These are phyloP conservation scores for Ceratopteris richardii DNA, from an alignment of 75 land plant genomes.

Conservation along the genomic window DNA sequence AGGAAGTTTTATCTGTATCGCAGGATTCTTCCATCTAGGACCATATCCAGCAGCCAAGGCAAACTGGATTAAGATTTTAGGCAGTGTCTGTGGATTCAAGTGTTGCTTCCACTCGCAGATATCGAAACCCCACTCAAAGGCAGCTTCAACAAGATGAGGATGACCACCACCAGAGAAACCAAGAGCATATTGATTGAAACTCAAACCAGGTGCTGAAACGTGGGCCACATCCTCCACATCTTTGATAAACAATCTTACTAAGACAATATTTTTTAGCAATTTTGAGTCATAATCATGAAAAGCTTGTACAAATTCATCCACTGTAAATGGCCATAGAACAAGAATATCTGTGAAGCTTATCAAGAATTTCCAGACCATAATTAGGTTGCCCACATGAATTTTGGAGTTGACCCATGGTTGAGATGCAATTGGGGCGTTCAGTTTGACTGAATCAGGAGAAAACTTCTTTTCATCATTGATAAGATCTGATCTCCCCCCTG, in stretches of 20 bases:
- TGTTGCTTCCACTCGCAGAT: slow-evolving; percentile 38
- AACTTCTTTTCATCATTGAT: slow-evolving; percentile 54
- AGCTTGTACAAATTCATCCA: slow-evolving; percentile 96
- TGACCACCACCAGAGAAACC: slow-evolving; percentile 33
- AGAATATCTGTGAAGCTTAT: slow-evolving; percentile 87
- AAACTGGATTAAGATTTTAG: slow-evolving; percentile 33
- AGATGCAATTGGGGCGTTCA: slow-evolving; percentile 55
- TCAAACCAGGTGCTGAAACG: slow-evolving; percentile 28
- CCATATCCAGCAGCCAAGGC: slow-evolving; percentile 41
- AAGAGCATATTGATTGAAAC: slow-evolving; percentile 24
- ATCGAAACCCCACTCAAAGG: slow-evolving; percentile 40
- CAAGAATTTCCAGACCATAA: slow-evolving; percentile 92
- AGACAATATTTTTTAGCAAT: slow-evolving; percentile 25
- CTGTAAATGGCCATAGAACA: slow-evolving; percentile 95
- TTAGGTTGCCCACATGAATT: slow-evolving; percentile 54
- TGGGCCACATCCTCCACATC: slow-evolving; percentile 36
- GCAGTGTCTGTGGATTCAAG: slow-evolving; percentile 35
- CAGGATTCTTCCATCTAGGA: slow-evolving; percentile 31
- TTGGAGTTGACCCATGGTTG: slow-evolving; percentile 76
- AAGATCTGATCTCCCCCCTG: slow-evolving; percentile 22
- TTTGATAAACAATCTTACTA: slow-evolving; percentile 21
- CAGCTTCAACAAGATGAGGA: slow-evolving; percentile 37
- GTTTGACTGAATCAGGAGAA: slow-evolving; percentile 66
- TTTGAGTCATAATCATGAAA: slow-evolving; percentile 77
- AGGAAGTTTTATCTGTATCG: background rate